Conservation (phyloP, 352 stramenopile genomes). For the Elongisporangium prolatum region DNA sequence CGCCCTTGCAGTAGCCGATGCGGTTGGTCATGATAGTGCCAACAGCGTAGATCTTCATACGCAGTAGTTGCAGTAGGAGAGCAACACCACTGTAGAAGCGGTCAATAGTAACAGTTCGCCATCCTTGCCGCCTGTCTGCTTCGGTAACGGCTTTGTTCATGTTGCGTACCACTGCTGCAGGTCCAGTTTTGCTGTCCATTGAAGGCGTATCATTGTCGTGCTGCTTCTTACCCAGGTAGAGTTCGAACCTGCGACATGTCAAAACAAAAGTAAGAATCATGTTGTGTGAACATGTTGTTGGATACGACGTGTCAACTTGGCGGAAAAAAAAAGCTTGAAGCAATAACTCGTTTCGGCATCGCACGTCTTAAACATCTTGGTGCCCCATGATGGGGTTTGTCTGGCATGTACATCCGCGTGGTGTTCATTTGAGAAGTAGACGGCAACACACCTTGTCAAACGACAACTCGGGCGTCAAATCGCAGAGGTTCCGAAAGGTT, state of each 20-base stretch:
- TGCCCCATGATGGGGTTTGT: constrained; percentile 1
- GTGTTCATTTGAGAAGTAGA: not conserved
- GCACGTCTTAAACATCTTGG: constrained; percentile 1
- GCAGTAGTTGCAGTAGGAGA: not conserved
- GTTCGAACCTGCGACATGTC: constrained; percentile 1
- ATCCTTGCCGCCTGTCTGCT: not conserved
- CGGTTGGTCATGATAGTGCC: constrained; percentile 4
- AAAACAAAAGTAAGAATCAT: not conserved
- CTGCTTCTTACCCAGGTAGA: not conserved
- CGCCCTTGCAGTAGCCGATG: not conserved
- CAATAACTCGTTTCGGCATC: not conserved
- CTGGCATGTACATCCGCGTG: not conserved
- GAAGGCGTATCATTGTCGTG: not conserved
- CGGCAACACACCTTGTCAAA: constrained; percentile 2
- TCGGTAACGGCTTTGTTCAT: not conserved
- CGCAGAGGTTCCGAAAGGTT: not conserved
- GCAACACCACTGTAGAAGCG: not conserved
- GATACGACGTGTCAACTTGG: not conserved
- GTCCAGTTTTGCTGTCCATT: too few species aligned
- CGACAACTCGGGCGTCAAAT: not conserved
- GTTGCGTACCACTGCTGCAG: too few species aligned
- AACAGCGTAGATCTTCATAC: constrained; percentile 3
- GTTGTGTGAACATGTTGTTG: not conserved
- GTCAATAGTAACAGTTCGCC: not conserved
- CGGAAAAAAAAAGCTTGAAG: not conserved